Conservation (phyloP, 495 filamentous ascomycete species). For the Paragyromitra xinjiangensis region DNA sequence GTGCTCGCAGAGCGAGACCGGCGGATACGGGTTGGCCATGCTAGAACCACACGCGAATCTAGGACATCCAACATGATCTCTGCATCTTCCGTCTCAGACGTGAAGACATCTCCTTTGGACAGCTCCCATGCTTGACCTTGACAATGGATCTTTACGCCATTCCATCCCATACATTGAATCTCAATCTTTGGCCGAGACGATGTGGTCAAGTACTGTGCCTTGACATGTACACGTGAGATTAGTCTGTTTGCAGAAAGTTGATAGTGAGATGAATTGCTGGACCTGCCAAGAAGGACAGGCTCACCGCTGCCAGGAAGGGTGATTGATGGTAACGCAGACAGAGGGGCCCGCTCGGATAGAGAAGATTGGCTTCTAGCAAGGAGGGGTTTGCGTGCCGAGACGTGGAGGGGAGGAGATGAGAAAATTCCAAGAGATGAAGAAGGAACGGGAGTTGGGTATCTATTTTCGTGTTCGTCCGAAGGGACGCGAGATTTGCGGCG, state of each 20-base stretch:
- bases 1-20: constrained; percentile 44
- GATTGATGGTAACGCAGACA: constrained; percentile 80
- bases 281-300: constrained; percentile 83
- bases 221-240: constrained; percentile 91
- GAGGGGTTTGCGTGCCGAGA: constrained; percentile 64
- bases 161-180: constrained; percentile 93
- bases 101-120: constrained; percentile 86
- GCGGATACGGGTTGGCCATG: constrained; percentile 73
- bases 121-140: constrained; percentile 87
- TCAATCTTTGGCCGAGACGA: constrained; percentile 68
- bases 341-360: constrained; percentile 81
- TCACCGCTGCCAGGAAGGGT: constrained; percentile 85
- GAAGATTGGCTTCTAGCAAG: constrained; percentile 71
- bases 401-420: constrained; percentile 81
- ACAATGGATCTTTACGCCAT: constrained; percentile 91
- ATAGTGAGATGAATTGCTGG: constrained; percentile 89
- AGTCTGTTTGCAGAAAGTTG: constrained; percentile 89
- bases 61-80: constrained; percentile 97
- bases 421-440: constrained; percentile 92
- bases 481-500: constrained; percentile 72
- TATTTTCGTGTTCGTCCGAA: constrained; percentile 65
- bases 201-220: constrained; percentile 76
- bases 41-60: constrained; percentile 84
- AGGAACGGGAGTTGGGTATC: constrained; percentile 88
- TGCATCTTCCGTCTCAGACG: constrained; percentile 84